Conservation (phyloP, 345 rosid genomes). For the Euclidium syriacum region DNA sequence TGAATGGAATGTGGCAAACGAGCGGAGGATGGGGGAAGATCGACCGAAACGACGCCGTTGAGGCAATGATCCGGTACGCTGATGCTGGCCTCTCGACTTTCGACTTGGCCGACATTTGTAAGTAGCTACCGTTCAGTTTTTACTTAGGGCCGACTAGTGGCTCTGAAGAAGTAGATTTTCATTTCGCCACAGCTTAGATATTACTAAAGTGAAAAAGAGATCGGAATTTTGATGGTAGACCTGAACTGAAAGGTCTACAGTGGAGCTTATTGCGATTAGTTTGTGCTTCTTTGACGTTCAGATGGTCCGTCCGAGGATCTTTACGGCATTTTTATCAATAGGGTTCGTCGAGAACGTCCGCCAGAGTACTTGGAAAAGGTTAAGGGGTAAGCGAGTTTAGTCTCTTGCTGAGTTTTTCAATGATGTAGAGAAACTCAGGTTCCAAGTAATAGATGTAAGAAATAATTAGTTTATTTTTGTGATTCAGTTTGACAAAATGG, state of each 20-base stretch:
- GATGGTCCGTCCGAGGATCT: slow-evolving; percentile 87
- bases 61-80: slow-evolving; percentile 61
- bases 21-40: slow-evolving; percentile 75
- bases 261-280: too few species aligned
- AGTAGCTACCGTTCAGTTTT: neutral
- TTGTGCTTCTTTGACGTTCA: slow-evolving; percentile 8
- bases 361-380: slow-evolving; percentile 55
- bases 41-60: slow-evolving; percentile 62
- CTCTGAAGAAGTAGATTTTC: neutral
- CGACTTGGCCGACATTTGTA: slow-evolving; percentile 88
- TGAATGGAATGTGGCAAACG: slow-evolving; percentile 83
- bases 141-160: too few species aligned
- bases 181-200: slow-evolving; percentile 10
- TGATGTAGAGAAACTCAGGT: too few species aligned
- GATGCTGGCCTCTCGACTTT: slow-evolving; percentile 75
- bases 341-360: slow-evolving; percentile 62
- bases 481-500: slow-evolving; percentile 84
- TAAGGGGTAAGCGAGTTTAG: slow-evolving; percentile 50
- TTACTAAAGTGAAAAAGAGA: neutral
- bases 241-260: too few species aligned
- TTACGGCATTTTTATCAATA: slow-evolving; percentile 68
- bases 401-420: too few species aligned
- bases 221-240: neutral
- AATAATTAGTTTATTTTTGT: neutral
- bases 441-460: neutral